phyloP scores from a whole-genome alignment of 2,329 filamentous ascomycete species.

The Fusarium compactum region DNA sequence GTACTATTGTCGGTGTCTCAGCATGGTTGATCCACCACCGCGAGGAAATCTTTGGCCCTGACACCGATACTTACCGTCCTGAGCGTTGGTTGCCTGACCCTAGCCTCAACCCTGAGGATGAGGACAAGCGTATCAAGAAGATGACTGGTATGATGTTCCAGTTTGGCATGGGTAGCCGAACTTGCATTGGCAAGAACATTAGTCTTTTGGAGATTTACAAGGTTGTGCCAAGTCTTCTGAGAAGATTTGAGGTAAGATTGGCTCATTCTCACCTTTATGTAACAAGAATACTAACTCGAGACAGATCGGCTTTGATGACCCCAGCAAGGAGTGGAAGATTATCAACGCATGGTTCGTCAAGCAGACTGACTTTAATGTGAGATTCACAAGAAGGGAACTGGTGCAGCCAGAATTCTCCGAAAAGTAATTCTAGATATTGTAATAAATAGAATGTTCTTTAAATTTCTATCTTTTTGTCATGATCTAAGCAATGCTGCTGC shows the following conservation, averaged over 20 bases:
- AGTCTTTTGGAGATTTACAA: conserved; percentile 73
- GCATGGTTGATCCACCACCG: conserved; percentile 80
- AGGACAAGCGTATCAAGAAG: conserved; percentile 57
- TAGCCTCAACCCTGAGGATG: conserved; percentile 51
- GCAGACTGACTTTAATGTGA: conserved; percentile 66
- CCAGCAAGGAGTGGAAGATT: conserved; percentile 67
- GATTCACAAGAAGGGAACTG: conserved; percentile 59
- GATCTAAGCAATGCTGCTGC: conserved; percentile 45
- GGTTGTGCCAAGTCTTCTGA: conserved; percentile 61
- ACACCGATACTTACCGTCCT: conserved; percentile 74
- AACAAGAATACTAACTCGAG: neutral
- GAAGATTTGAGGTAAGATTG: conserved; percentile 41
- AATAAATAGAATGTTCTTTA: neutral
- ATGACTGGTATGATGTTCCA: conserved; percentile 57
- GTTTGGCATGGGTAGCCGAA: conserved; percentile 77
- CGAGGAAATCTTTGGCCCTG: conserved; percentile 74
- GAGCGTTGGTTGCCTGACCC: conserved; percentile 72
- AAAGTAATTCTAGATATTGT: conserved; percentile 5
- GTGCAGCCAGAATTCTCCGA: conserved; percentile 51
- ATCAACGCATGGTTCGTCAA: conserved; percentile 74
- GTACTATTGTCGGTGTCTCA: conserved; percentile 80
- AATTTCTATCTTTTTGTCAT: neutral
- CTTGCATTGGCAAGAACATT: conserved; percentile 78
- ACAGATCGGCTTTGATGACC: conserved; percentile 67
- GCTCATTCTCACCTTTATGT: fast-evolving